Evolutionary conservation across 345 rosid genomes (phyloP), one percentile per base, ranked within the genome.

Genomic region (Euclidium syriacum): DNA sequence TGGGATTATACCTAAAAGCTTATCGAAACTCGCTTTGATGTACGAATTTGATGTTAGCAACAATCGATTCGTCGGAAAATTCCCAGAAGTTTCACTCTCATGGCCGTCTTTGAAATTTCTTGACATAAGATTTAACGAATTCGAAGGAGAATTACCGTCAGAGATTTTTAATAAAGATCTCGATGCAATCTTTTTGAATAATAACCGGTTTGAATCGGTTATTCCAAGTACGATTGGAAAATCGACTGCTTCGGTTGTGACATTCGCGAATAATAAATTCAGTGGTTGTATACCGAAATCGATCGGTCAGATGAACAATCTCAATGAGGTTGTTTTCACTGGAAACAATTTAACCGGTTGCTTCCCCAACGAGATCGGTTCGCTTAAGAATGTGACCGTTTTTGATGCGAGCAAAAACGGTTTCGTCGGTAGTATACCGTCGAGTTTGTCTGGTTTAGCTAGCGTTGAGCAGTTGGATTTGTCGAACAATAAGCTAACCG

Each of bases 11-110:
- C 95, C 91, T 0, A 67, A 58, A 14, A 82, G 81, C 48, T 54
- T 87, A 3, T 56, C 76, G 0, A 81, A 68, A 39, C 78, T 87
- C 5, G 63, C 10, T 0, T 66, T 78, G 52, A 81, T 87, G 64
- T 54, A 67, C 10, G 95, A 87, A 58, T 70, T 88, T 5, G 96
- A 88, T 47, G 50, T 85, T 4, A 85, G 95, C 40, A 88, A 83
- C 74, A 88, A 85, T 23, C 78, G 90, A 0, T 78, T 85, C 20
- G 88, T 78, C 0, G 91, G 91, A 2, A 10, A 34, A 0, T 87
- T 87, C 56, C 95, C 91, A 0, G 25, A 7, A 1, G 79, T 73
- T 26, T 47, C 80, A n/a, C 55, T 83, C 11, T 50, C 47, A 4
- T 52, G 81, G 73, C 77, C 83, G 1, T 48, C 65, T n/a, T 58